These are phyloP conservation scores for Colletotrichum noveboracense DNA, from an alignment of 2,329 filamentous ascomycete genomes.

Conservation along the genomic window DNA sequence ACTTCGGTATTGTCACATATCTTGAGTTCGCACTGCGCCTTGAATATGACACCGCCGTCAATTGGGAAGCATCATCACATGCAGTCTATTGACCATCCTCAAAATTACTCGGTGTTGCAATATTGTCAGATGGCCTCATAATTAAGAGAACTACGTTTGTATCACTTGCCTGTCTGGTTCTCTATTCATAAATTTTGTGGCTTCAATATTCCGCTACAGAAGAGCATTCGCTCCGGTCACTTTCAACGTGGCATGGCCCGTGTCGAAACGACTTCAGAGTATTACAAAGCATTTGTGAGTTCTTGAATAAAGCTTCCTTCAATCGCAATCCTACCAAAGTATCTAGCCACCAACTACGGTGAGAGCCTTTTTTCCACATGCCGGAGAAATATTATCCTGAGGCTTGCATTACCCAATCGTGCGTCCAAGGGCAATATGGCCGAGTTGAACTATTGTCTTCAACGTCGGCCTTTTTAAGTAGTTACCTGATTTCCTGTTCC, in stretches of 20 bases:
- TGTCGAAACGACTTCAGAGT: background rate
- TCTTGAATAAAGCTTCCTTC: rapidly evolving
- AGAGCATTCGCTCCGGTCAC: rapidly evolving
- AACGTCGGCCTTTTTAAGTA: rapidly evolving
- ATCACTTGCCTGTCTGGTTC: background rate
- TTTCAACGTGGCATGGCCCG: background rate
- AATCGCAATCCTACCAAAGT: background rate
- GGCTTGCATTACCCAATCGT: background rate
- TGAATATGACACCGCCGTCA: background rate
- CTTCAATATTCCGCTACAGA: background rate
- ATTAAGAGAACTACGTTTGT: rapidly evolving
- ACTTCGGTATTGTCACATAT: background rate
- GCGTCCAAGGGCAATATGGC: background rate
- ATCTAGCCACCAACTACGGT: background rate
- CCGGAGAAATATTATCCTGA: background rate
- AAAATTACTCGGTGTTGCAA: background rate
- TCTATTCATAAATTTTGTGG: rapidly evolving
- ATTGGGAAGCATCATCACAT: background rate
- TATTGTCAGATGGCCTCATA: background rate
- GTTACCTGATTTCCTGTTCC: background rate
- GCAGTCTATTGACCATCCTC: background rate
- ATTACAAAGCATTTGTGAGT: background rate
- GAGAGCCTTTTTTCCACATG: background rate
- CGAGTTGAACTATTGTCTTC: background rate
- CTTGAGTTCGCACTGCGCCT: background rate